Conservation (phyloP, 2,329 filamentous ascomycete species). For the Alternaria angustiovoidea region DNA sequence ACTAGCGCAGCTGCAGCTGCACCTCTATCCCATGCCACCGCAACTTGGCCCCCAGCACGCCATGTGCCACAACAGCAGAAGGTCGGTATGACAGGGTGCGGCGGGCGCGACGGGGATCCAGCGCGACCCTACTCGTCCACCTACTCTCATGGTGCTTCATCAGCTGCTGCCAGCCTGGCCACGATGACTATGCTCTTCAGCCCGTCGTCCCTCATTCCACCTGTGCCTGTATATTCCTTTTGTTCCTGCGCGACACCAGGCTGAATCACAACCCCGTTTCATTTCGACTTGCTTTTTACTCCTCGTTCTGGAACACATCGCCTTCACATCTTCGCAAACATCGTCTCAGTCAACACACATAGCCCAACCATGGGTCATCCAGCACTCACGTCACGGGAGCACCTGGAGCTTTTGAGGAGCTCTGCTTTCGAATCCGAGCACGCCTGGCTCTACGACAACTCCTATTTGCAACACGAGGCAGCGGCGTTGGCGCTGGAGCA, state of each 20-base stretch:
- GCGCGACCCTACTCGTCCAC: conserved; percentile 21
- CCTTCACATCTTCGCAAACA: background rate
- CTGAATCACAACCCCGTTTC: conserved; percentile 9
- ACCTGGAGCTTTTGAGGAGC: conserved; percentile 47
- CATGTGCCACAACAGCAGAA: conserved; percentile 30
- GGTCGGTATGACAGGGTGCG: conserved; percentile 31
- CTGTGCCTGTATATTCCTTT: conserved; percentile 16
- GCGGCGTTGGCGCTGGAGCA: conserved; percentile 46
- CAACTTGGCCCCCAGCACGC: conserved; percentile 32
- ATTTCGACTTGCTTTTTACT: conserved; percentile 3
- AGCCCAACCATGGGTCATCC: conserved; percentile 36
- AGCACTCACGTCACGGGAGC: conserved; percentile 36
- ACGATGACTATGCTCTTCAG: conserved; percentile 19
- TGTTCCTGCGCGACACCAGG: conserved; percentile 3
- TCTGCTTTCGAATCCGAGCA: conserved; percentile 50
- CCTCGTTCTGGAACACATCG: conserved; percentile 5
- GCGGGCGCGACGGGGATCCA: conserved; percentile 25
- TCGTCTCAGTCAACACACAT: conserved; percentile 4
- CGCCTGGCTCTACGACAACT: conserved; percentile 49
- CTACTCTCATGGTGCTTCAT: conserved; percentile 25
- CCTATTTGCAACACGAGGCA: conserved; percentile 47
- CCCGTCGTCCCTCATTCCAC: conserved; percentile 18
- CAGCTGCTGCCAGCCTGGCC: conserved; percentile 24
- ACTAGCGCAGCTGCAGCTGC: conserved; percentile 7
- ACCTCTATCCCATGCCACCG: conserved; percentile 27